These are phyloP conservation scores for Trifolium pratense DNA, from an alignment of 306 rosid genomes.

Conservation along the genomic window DNA sequence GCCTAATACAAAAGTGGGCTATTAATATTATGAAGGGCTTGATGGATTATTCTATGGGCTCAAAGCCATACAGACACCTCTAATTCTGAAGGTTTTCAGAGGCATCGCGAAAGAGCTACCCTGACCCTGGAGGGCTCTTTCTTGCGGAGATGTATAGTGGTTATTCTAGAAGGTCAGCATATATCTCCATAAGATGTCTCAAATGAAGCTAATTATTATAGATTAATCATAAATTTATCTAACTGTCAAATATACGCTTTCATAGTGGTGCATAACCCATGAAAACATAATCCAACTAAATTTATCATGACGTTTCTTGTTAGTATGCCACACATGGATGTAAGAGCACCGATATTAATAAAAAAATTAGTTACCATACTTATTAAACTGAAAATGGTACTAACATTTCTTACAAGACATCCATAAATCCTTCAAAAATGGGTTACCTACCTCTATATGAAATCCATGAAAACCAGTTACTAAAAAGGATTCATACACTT, in stretches of 20 bases:
- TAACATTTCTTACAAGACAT: constrained; percentile 13
- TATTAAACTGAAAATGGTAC: neutral
- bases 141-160: neutral
- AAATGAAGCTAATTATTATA: constrained; percentile 1
- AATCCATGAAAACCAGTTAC: neutral
- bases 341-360: neutral
- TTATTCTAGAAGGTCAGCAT: constrained; percentile 7
- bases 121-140: neutral
- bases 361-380: neutral
- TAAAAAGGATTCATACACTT: constrained; percentile 2
- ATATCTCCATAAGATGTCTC: neutral
- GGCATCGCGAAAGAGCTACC: neutral
- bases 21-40: neutral
- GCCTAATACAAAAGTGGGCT: neutral
- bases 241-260: neutral
- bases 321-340: neutral
- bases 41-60: neutral
- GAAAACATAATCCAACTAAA: neutral
- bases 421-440: neutral
- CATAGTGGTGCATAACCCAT: constrained; percentile 4
- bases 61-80: neutral
- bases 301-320: constrained; percentile 1
- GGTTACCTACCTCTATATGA: neutral
- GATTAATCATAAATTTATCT: neutral
- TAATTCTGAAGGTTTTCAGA: constrained; percentile 6